Base-by-base conservation (phyloP, 2,329 filamentous ascomycete genomes). In the Colletotrichum sp. region DNA sequence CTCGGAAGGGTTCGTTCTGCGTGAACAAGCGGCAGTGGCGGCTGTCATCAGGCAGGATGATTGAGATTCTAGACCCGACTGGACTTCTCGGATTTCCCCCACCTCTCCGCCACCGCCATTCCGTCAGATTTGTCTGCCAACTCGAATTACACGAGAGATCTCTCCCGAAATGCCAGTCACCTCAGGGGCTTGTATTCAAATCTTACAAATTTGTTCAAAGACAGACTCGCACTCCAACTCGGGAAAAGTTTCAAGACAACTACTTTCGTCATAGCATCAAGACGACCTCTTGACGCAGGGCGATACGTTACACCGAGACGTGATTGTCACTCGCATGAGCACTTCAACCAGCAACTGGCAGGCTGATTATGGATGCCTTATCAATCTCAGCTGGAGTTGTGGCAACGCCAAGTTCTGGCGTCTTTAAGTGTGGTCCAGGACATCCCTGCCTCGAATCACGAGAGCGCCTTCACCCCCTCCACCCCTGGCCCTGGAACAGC, bases 1-100 rank as follows among this genome's bases (percentile, higher is more conserved):
- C n/a, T 13, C n/a, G 3, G n/a, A 13, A 8, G 10, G 10, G 6
- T 21, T 13, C 44, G 6, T 13, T 21, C 44, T 24, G 6, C 2
- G n/a, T 49, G 44, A 21, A 49, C 10, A 21, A 1, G 44, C n/a
- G 44, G 44, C 44, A 0, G n/a, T 52, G n/a, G n/a, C 44, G n/a
- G n/a, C 44, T 21, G 44, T 21, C 44, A 21, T 21, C n/a, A 86
- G 0, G 79, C 78, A 5, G 82, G 80, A 24, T 86, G 39, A n/a
- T n/a, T n/a, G 39, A 4, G 71, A 7, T 82, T 81, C 1, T 13
- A 81, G 78, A 5, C 83, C 83, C 81, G 82, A 84, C 34, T 81
- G 67, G 32, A 87, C 66, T 69, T 86, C 5, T 59, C 55, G 55
- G 15, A 59, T 59, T 13, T 18, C 55, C 55, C 55, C 55, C 55